Percentiles rank a stretch among this genome's conserved stretches.
Evolutionary conservation across 2,329 filamentous ascomycete genomes (phyloP).

Genomic region (Colletotrichum sp.): DNA sequence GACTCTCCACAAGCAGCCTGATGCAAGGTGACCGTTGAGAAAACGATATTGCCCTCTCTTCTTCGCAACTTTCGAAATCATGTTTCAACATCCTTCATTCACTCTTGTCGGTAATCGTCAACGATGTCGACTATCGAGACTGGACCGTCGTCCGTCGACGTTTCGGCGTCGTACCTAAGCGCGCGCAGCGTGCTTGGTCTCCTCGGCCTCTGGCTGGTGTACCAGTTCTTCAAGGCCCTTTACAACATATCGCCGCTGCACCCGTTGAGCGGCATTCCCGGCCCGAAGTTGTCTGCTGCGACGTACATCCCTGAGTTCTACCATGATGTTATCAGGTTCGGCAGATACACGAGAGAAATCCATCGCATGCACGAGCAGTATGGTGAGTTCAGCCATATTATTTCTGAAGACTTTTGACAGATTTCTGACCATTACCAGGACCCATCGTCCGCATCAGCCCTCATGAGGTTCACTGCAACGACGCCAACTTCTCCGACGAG

Average conservation of each 20-base stretch:
- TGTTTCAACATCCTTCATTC: not conserved
- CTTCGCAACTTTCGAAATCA: not conserved
- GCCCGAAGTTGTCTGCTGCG: conserved; percentile 38
- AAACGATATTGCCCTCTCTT: conserved; percentile 1
- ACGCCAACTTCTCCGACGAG: conserved; percentile 40
- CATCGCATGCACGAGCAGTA: conserved; percentile 41
- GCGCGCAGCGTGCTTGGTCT: conserved; percentile 18
- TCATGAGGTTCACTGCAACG: conserved; percentile 42
- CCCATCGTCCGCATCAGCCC: conserved; percentile 44
- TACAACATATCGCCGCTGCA: conserved; percentile 46
- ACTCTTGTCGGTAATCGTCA: not conserved
- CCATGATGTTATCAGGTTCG: conserved; percentile 38
- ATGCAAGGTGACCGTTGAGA: not conserved
- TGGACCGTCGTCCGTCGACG: not conserved
- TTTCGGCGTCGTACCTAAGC: not conserved
- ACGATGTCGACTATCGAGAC: conserved; percentile 8
- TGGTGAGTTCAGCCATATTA: conserved; percentile 24
- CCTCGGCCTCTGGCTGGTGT: conserved; percentile 30
- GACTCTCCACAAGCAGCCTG: conserved; percentile 1
- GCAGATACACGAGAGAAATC: conserved; percentile 39
- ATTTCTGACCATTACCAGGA: conserved; percentile 21
- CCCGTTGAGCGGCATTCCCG: conserved; percentile 40
- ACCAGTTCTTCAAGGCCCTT: conserved; percentile 28
- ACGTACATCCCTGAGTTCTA: conserved; percentile 43
- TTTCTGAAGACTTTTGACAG: not conserved